Conservation (phyloP, 163 green algal genomes). For the Prototheca cutis region DNA sequence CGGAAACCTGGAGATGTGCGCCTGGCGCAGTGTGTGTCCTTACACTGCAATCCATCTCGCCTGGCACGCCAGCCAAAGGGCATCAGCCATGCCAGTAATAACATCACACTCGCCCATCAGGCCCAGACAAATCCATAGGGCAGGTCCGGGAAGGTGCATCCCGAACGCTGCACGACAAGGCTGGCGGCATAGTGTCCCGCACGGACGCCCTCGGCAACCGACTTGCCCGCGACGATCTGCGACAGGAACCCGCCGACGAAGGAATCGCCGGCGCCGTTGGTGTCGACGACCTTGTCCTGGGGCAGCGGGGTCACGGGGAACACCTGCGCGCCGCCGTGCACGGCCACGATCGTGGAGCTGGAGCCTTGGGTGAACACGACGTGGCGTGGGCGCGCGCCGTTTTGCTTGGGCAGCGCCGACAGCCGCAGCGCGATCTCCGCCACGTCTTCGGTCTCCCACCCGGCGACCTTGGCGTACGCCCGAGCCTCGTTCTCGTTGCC, state of each 20-base stretch:
- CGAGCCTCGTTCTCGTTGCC: conserved; percentile 94
- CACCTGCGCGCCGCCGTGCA: conserved; percentile 37
- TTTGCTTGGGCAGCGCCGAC: conserved; percentile 71
- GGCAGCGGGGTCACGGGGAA: conserved; percentile 40
- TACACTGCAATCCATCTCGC: no score
- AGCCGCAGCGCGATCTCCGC: conserved; percentile 82
- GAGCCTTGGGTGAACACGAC: conserved; percentile 95
- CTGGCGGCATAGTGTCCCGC: conserved; percentile 92
- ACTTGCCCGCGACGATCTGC: conserved; percentile 83
- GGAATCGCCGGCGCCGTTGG: conserved; percentile 93
- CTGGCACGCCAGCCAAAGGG: no score
- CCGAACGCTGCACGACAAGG: conserved; percentile 81
- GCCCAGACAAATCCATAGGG: conserved; percentile 16
- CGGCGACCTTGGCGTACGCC: conserved; percentile 82
- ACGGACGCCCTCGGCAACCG: conserved; percentile 60
- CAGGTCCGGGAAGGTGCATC: conserved; percentile 72
- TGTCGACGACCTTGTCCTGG: conserved; percentile 93
- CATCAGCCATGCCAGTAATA: no score
- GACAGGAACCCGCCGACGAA: conserved; percentile 98
- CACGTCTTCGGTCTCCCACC: conserved; percentile 78
- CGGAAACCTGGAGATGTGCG: no score
- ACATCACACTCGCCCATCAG: no score
- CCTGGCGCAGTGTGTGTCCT: no score
- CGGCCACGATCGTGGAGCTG: conserved; percentile 79
- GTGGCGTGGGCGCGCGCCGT: conserved; percentile 54